phyloP scores from a whole-genome alignment of 495 filamentous ascomycete genomes.

The Extremus antarcticus region DNA sequence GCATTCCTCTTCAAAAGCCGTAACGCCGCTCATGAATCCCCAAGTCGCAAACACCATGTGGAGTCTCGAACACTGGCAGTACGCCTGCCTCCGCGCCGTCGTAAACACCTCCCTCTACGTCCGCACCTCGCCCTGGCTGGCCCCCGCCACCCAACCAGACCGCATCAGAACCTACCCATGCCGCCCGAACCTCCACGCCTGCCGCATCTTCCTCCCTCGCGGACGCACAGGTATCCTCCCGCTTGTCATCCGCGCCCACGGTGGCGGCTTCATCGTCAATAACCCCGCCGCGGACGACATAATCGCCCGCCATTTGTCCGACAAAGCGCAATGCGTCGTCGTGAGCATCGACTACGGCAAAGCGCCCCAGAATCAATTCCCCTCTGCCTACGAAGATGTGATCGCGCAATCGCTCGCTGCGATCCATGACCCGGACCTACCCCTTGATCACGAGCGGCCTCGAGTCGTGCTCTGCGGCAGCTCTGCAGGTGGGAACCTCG shows the following conservation, averaged over 20 bases:
- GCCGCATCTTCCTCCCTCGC: neutral
- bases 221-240: neutral
- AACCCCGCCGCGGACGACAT: neutral
- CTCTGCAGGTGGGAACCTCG: neutral
- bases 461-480: neutral
- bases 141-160: neutral
- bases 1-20: no score
- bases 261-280: neutral
- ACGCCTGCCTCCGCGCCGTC: neutral
- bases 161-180: neutral
- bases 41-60: no score
- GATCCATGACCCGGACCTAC: neutral
- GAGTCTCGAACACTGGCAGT: neutral
- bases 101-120: constrained; percentile 1
- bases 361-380: neutral
- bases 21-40: no score
- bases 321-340: neutral
- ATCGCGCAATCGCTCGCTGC: neutral
- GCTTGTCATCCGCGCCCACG: constrained; percentile 1
- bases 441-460: neutral
- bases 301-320: neutral
- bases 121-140: neutral
- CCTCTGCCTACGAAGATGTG: neutral
- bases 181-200: neutral
- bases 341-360: constrained; percentile 1